Base-by-base conservation (phyloP, 148 eudicot genomes). In the Arctostaphylos glauca region DNA sequence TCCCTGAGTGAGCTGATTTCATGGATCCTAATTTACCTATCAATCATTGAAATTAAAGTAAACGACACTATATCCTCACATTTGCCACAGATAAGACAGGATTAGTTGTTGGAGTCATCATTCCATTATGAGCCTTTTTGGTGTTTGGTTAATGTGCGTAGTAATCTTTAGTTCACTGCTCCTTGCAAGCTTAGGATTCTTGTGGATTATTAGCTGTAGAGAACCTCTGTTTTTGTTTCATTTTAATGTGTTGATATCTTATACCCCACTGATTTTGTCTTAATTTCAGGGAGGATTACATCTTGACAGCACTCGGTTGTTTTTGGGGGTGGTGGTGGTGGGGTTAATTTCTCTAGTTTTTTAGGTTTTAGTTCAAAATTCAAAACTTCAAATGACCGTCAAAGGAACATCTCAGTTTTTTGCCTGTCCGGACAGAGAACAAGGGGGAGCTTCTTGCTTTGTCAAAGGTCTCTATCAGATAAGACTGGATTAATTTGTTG, bases 261-360 rank as follows among this genome's bases (percentile, higher is more conserved):
- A 41, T 9, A n/a, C 47, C 44, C 6, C 16, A 62, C 38, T 16
- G 50, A 13, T 23, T 18, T 50, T 52, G 46, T 76, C 58, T 76
- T 53, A 46, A 76, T 76, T 76, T 76, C 79, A 76, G 79, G 79
- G 79, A 31, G 56, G 18, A 76, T 5, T 14, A 15, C 79, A 53
- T 31, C 56, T 31, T 52, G 79, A 44, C 10, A 25, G 44, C 46
- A 53, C 19, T 31, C 5, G 46, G 46, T 76, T 76, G 6, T 31
- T 76, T 31, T 53, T 23, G 0, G 7, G 31, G 54, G 14, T 77
- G 64, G 66, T 56, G 49, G 67, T 19, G 49, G 19, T 56, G n/a
- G 44, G 43, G 10, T 41, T 71, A 16, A 7, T 41, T 25, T 9
- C 43, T 66, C 71, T 10, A 23, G 13, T 4, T n/a, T 25, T 25